These are phyloP conservation scores for Rhizopogon parksii DNA, from an alignment of 1,284 basidiomycete species.

Conservation along the genomic window DNA sequence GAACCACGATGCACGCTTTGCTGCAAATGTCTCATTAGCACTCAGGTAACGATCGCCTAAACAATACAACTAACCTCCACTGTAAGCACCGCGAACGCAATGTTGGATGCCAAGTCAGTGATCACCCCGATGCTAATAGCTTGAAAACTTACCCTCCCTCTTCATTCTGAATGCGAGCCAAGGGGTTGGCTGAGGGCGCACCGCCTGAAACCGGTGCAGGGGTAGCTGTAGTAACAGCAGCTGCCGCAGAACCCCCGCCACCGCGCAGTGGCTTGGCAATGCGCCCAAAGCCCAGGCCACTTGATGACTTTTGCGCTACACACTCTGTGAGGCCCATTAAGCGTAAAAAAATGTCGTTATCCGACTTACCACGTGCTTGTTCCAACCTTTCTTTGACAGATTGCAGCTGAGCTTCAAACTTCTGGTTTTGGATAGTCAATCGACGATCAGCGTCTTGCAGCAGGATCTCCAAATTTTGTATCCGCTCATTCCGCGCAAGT, in stretches of 20 bases:
- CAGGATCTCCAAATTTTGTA: constrained; percentile 89
- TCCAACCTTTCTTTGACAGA: constrained; percentile 88
- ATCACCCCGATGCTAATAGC: constrained; percentile 22
- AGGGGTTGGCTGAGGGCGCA: constrained; percentile 46
- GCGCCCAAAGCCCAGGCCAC: constrained; percentile 76
- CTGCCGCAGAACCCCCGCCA: constrained; percentile 62
- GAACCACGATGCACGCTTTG: constrained; percentile 85
- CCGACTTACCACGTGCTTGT: constrained; percentile 78
- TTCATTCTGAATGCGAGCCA: constrained; percentile 70
- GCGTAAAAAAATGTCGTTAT: constrained; percentile 2
- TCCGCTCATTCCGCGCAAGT: constrained; percentile 93
- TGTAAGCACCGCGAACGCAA: constrained; percentile 17
- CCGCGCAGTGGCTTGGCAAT: constrained; percentile 96
- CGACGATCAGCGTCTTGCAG: constrained; percentile 92
- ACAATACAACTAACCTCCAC: constrained; percentile 35
- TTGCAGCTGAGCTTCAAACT: constrained; percentile 90
- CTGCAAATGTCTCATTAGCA: constrained; percentile 34
- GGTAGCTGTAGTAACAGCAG: constrained; percentile 31
- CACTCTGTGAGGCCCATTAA: constrained; percentile 13
- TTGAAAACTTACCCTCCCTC: constrained; percentile 60
- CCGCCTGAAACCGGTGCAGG: constrained; percentile 39
- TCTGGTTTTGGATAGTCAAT: constrained; percentile 87
- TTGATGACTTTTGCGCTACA: constrained; percentile 71
- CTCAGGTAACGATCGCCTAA: constrained; percentile 6
- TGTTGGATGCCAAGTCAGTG: constrained; percentile 10